Evolutionary conservation across 108 stramenopile species (phyloP).

Genomic region (Nitzschia sp.): DNA sequence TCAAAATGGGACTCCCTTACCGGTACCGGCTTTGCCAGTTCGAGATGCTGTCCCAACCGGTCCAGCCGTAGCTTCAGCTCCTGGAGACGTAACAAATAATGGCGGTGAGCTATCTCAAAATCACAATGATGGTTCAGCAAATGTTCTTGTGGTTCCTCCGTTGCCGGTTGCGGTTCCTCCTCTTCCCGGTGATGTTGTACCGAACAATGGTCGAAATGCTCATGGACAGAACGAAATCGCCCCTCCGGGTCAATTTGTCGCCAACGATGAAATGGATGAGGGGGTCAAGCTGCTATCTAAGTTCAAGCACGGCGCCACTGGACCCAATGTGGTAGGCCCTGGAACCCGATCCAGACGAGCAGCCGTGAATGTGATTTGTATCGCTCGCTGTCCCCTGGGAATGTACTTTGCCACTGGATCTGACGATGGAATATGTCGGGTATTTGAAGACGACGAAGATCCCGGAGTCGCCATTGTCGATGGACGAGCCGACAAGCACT

Average conservation of each 20-base stretch:
- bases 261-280: constrained; percentile 72
- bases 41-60: background rate
- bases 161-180: constrained; percentile 48
- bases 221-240: constrained; percentile 13
- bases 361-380: constrained; percentile 80
- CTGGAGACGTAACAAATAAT: constrained; percentile 1
- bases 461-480: constrained; percentile 48
- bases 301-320: constrained; percentile 66
- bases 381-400: constrained; percentile 84
- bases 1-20: background rate
- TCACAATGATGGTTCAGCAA: background rate
- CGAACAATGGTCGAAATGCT: background rate
- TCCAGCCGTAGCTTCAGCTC: constrained; percentile 5
- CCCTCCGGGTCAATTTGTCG: constrained; percentile 64
- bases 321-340: constrained; percentile 42
- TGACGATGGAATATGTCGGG: constrained; percentile 86
- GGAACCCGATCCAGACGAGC: constrained; percentile 61
- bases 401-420: constrained; percentile 88
- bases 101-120: background rate
- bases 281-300: constrained; percentile 69
- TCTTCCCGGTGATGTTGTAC: constrained; percentile 21
- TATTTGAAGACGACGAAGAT: constrained; percentile 82
- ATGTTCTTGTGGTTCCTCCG: constrained; percentile 37
- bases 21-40: constrained; percentile 8
- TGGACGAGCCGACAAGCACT: background rate